Base-by-base conservation (phyloP, 2,329 filamentous ascomycete genomes). In the Diaporthe vexans region DNA sequence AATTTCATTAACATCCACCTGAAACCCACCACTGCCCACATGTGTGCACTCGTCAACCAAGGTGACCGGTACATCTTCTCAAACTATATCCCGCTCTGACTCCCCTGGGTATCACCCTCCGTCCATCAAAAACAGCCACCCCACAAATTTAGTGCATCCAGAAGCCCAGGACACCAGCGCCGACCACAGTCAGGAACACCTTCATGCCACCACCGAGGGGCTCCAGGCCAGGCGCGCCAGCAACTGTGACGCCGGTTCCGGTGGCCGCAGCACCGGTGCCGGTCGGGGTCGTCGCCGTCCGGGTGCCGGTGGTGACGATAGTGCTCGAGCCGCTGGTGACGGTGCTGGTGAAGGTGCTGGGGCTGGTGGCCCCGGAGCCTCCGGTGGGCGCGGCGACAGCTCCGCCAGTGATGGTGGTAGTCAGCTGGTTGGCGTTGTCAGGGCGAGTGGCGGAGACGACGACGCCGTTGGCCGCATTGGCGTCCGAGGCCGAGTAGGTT, bases 351-450 rank as follows among this genome's bases (percentile, higher is more conserved):
- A 67, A 67, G 33, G 63, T 68, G 21, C 33, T 33, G 9, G 48
- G 33, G 63, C 63, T 40, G 48, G 63, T 54, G 40, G 17, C 46
- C 4, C 33, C 46, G 10, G 46, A 11, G 19, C 61, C 61, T 1
- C 29, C 56, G 2, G 61, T 67, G 19, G 61, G 61, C 2, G 63
- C 29, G 4, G 43, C 46, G 21, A 19, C 46, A 15, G 58, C 26
- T 1, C 76, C 77, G 43, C 78, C 77, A 52, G 75, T 63, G 72
- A 84, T 78, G 57, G 83, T 84, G 35, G 81, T 84, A 24, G 82
- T 84, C 71, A 84, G 77, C 77, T 84, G 81, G 52, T 68, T 79
- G 48, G 79, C 75, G 69, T 80, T 79, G 11, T 81, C 84, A n/a
- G 81, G 79, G 11, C 77, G 78, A 10, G 78, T 79, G 52, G 82